A percentile compares a stretch with the other conserved stretches of the same genome.
These are phyloP conservation scores for Knoxdaviesia capensis DNA, from an alignment of 2,329 filamentous ascomycete species.

Conservation along the genomic window DNA sequence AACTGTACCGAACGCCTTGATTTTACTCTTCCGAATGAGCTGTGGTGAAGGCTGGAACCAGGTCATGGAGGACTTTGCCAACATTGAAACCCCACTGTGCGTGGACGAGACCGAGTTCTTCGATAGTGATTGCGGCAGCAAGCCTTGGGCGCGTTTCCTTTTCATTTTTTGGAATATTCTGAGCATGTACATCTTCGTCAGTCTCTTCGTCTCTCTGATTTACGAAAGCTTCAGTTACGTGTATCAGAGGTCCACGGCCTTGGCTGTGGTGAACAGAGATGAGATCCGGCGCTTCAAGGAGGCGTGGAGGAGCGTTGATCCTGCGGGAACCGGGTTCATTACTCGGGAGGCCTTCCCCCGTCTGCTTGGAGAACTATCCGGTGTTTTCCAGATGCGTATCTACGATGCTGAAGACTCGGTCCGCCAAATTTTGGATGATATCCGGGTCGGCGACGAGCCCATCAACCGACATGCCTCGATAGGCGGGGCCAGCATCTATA, in stretches of 20 bases:
- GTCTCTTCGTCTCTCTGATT: slow-evolving; percentile 92
- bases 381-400: slow-evolving; percentile 92
- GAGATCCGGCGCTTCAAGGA: slow-evolving; percentile 96
- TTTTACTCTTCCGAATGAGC: slow-evolving; percentile 83
- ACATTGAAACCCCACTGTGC: slow-evolving; percentile 61
- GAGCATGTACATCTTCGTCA: slow-evolving; percentile 99
- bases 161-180: slow-evolving; percentile 98
- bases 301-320: slow-evolving; percentile 91
- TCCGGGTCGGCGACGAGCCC: slow-evolving; percentile 34
- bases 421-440: slow-evolving; percentile 67
- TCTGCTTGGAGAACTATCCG: slow-evolving; percentile 76
- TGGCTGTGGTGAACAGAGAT: slow-evolving; percentile 75
- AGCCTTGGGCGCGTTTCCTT: slow-evolving; percentile 66
- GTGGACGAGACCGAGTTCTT: slow-evolving; percentile 55
- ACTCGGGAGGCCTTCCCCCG: slow-evolving; percentile 75
- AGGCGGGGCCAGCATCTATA: slow-evolving; percentile 18
- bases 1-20: slow-evolving; percentile 80
- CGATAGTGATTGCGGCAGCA: slow-evolving; percentile 80
- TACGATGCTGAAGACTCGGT: slow-evolving; percentile 85
- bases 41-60: slow-evolving; percentile 92
- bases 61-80: slow-evolving; percentile 89
- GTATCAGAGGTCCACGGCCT: slow-evolving; percentile 87
- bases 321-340: slow-evolving; percentile 79
- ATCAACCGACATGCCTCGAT: slow-evolving; percentile 29
- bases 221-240: slow-evolving; percentile 99